Base-by-base conservation (phyloP, 2,329 filamentous ascomycete genomes). In the Xylariaceae sp. region DNA sequence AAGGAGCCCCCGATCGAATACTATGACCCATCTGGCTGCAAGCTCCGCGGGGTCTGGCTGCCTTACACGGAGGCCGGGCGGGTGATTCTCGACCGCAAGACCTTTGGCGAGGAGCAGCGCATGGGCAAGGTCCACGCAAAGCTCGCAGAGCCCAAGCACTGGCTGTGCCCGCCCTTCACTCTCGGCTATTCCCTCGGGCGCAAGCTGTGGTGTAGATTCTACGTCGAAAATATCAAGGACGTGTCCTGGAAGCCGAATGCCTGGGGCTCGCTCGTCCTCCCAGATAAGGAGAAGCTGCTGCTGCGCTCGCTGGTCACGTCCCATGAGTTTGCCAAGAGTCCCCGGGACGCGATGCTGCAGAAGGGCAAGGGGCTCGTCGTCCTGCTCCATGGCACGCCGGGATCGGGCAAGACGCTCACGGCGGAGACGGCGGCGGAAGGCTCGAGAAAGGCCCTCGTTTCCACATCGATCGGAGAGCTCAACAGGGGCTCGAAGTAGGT, bases 331-430 rank as follows among this genome's bases (percentile, higher is more conserved):
- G 6, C 22, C 22, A 11, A 26, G 22, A 26, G 11, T 11, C 22
- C 22, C 22, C 22, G 22, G 11, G 22, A 26, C 22, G 59, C 50
- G 36, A 48, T 39, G 15, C 44, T 52, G 30, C 54, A 54, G 40
- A 68, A 67, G 47, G 65, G 66, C 30, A 65, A 65, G 38, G 65
- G 65, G 0, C 51, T 67, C 2, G 57, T 65, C 1, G 44, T 66
- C 4, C 46, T 68, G 3, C 53, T 68, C 4, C 63, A 64, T 38
- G 63, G 64, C 2, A 58, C 57, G 1, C 62, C 63, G 1, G 64
- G 64, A 1, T 55, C 59, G 0, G 65, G 64, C 11, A 68, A 68
- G 44, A 69, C 65, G 1, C 48, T 67, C 9, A 68, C 65, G 0
- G 65, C 65, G 1, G 65, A 68, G 43, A 54, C 57, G 0, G 53